These are phyloP conservation scores for Monilinia polystroma DNA, from an alignment of 2,329 filamentous ascomycete species.

Conservation along the genomic window DNA sequence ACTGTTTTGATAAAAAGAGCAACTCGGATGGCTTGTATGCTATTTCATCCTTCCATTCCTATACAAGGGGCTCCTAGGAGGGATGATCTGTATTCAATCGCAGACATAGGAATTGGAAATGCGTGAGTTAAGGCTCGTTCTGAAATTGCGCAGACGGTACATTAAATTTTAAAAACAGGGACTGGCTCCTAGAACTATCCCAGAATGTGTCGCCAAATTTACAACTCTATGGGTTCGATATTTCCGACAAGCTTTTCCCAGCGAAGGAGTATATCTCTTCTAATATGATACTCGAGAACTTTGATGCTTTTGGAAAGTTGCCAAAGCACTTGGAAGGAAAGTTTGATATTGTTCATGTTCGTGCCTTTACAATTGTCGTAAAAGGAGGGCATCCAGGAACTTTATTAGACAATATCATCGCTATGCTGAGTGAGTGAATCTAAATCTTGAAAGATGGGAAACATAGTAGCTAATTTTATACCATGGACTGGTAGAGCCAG, in stretches of 20 bases:
- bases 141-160: no score
- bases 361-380: neutral
- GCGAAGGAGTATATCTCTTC: neutral
- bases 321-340: neutral
- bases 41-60: neutral
- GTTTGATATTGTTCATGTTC: neutral
- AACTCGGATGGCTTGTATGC: no score
- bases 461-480: neutral
- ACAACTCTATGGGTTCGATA: neutral
- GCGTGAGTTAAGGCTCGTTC: neutral
- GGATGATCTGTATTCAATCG: neutral
- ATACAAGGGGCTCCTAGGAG: neutral
- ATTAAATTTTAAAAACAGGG: neutral
- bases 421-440: neutral
- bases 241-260: neutral
- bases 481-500: neutral
- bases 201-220: neutral
- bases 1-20: neutral
- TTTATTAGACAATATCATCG: neutral
- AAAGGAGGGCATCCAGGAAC: neutral
- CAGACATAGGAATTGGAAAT: neutral
- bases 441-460: no score
- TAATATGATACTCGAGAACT: neutral
- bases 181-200: neutral
- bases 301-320: neutral